Percentiles rank a stretch among this genome's conserved stretches.
phyloP scores from a whole-genome alignment of 2,329 filamentous ascomycete species.

The Ploettnerulaceae sp. region DNA sequence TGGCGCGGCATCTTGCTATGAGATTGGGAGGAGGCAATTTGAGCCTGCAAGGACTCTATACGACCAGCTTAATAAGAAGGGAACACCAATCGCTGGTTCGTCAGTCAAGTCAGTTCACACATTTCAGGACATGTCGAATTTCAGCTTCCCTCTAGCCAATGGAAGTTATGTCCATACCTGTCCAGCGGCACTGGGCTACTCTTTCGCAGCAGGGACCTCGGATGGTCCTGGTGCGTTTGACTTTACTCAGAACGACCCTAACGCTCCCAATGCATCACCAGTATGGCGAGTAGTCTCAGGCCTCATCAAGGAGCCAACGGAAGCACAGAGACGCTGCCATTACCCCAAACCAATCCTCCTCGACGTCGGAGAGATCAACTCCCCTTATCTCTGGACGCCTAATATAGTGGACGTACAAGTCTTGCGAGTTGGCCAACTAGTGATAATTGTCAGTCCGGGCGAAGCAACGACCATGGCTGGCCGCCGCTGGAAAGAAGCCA shows the following conservation, averaged over 20 bases:
- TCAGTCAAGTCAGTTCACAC: conserved; percentile 79
- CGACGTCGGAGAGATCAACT: conserved; percentile 75
- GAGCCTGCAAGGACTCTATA: conserved; percentile 57
- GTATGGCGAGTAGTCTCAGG: conserved; percentile 75
- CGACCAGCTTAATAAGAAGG: conserved; percentile 44
- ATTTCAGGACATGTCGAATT: conserved; percentile 76
- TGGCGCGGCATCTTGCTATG: conserved; percentile 68
- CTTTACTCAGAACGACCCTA: conserved; percentile 82
- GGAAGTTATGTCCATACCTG: conserved; percentile 69
- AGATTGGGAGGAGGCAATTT: conserved; percentile 71
- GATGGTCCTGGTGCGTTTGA: conserved; percentile 90
- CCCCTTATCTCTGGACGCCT: conserved; percentile 81
- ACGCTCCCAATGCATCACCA: conserved; percentile 57
- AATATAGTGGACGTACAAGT: conserved; percentile 89
- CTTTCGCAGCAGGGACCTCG: conserved; percentile 87
- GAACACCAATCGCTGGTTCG: conserved; percentile 50
- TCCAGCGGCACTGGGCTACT: conserved; percentile 82
- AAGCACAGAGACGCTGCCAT: conserved; percentile 71
- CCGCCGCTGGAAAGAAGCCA: conserved; percentile 73
- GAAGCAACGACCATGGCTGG: conserved; percentile 93
- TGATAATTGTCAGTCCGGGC: conserved; percentile 79
- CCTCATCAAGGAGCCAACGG: conserved; percentile 64
- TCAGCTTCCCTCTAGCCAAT: conserved; percentile 68
- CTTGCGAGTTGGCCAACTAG: conserved; percentile 75
- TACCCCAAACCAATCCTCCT: conserved; percentile 78